Evolutionary conservation across 2,329 filamentous ascomycete species (phyloP), one percentile per base, ranked within the genome.

Genomic region (Sarocladium strictum): DNA sequence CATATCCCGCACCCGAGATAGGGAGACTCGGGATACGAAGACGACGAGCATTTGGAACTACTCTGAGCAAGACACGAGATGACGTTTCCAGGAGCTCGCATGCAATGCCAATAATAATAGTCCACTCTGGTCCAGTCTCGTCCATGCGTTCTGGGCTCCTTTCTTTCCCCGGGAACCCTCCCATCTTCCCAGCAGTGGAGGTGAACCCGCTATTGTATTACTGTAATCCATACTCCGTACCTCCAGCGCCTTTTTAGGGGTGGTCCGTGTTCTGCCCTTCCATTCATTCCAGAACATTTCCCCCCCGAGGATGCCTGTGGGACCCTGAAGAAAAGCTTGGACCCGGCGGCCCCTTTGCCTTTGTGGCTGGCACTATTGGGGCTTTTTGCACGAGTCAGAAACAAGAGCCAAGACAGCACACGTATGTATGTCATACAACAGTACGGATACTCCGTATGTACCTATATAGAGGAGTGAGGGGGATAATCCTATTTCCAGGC

Each of bases 251-350:
- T 14, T 11, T n/a, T 3, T 5, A 4, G 3, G 40, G n/a, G 23
- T 49, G 26, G 43, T 29, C 24, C 26, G n/a, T 27, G 43, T n/a
- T 11, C 12, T 23, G 23, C 7, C 17, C 24, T 27, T 51, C n/a
- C 27, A 32, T 27, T 35, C n/a, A 32, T 51, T 51, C 47, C 47
- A 51, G 47, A 51, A 51, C 47, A 35, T 51, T 51, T 51, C 47
- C 47, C 47, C n/a, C 24, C 7, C 40, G 21, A 21, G 40, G 17
- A 24, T n/a, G n/a, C n/a, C n/a, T n/a, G n/a, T n/a, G n/a, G n/a
- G 43, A 29, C 23, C 26, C 23, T 49, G 6, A 49, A 24, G 27
- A 51, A n/a, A n/a, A 32, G 47, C 47, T 51, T 24, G 26, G 21
- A 24, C 47, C 47, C 33, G 12, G 7, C n/a, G 7, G 40, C 40